These are phyloP conservation scores for Ampelocalamus luodianensis DNA, from an alignment of 176 grass and related monocot genomes.

Conservation along the genomic window DNA sequence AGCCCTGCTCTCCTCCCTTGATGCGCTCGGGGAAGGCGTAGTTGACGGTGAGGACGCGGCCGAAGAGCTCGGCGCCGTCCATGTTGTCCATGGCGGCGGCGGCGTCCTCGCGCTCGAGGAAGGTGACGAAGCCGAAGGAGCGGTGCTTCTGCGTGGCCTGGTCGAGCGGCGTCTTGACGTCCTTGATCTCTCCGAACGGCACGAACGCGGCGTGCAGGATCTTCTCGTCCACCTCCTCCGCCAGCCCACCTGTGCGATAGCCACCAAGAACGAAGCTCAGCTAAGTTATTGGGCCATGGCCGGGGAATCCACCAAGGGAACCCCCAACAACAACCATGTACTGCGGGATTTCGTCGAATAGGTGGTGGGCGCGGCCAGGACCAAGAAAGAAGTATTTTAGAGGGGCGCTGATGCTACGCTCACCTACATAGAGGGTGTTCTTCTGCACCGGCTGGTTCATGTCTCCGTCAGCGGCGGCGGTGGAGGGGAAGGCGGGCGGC, in stretches of 20 bases:
- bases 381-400: rapidly evolving
- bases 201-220: constrained; percentile 94
- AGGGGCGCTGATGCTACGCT: neutral
- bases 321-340: neutral
- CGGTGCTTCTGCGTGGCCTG: constrained; percentile 98
- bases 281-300: neutral
- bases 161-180: constrained; percentile 97
- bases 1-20: constrained; percentile 99
- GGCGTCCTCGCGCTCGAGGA: constrained; percentile 95
- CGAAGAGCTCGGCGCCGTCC: constrained; percentile 93
- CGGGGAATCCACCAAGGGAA: neutral
- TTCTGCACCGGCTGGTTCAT: constrained; percentile 93
- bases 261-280: neutral
- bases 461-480: constrained; percentile 5
- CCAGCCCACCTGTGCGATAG: constrained; percentile 61
- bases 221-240: constrained; percentile 97
- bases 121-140: constrained; percentile 97
- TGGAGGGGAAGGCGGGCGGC: neutral
- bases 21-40: constrained; percentile 96
- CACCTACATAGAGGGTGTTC: constrained; percentile 98
- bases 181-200: constrained; percentile 98
- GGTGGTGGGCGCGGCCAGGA: neutral
- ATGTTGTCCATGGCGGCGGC: constrained; percentile 99
- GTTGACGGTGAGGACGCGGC: constrained; percentile 91
- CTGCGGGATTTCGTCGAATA: constrained; percentile 64